Percentiles rank a stretch among this genome's conserved stretches.
These are phyloP conservation scores for Flaveria trinervia DNA, from an alignment of 129 eudicot genomes.

Conservation along the genomic window DNA sequence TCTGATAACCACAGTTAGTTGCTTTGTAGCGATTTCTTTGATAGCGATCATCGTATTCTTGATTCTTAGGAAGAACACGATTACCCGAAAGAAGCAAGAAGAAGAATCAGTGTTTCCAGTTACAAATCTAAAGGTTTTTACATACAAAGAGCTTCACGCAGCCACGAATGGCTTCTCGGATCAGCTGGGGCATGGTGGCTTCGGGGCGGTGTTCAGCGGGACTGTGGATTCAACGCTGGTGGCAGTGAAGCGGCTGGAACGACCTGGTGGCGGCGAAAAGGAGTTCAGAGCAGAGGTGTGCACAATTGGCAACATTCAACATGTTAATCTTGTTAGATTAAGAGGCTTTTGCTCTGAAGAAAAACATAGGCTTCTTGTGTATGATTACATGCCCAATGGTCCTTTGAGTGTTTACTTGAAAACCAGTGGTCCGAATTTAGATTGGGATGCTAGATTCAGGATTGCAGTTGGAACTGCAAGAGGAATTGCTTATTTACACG, in stretches of 20 bases:
- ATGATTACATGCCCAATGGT: constrained; percentile 91
- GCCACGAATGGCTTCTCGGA: constrained; percentile 86
- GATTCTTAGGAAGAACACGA: constrained; percentile 42
- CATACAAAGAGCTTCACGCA: constrained; percentile 81
- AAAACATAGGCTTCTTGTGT: constrained; percentile 74
- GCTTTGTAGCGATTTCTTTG: constrained; percentile 27
- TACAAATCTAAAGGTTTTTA: constrained; percentile 66
- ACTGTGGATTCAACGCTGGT: constrained; percentile 56
- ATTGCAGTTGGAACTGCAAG: constrained; percentile 77
- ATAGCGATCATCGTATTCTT: constrained; percentile 10
- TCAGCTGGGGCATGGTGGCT: constrained; percentile 94
- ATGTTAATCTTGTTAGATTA: constrained; percentile 85
- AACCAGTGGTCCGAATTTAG: constrained; percentile 52
- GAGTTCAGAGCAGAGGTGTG: constrained; percentile 97
- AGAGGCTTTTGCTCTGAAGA: constrained; percentile 85
- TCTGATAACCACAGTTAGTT: constrained; percentile 41
- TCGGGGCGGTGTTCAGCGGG: constrained; percentile 81
- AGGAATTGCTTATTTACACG: constrained; percentile 88
- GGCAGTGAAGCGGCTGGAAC: constrained; percentile 86
- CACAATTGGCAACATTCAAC: constrained; percentile 92
- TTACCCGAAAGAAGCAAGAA: constrained; percentile 43
- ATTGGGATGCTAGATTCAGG: constrained; percentile 84
- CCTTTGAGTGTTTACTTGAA: constrained; percentile 68
- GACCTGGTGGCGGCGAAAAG: constrained; percentile 88
- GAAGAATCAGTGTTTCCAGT: constrained; percentile 62